A percentile compares a stretch with the other conserved stretches of the same genome.
phyloP scores from a whole-genome alignment of 2,329 filamentous ascomycete species.

The Cryphonectria naterciae region DNA sequence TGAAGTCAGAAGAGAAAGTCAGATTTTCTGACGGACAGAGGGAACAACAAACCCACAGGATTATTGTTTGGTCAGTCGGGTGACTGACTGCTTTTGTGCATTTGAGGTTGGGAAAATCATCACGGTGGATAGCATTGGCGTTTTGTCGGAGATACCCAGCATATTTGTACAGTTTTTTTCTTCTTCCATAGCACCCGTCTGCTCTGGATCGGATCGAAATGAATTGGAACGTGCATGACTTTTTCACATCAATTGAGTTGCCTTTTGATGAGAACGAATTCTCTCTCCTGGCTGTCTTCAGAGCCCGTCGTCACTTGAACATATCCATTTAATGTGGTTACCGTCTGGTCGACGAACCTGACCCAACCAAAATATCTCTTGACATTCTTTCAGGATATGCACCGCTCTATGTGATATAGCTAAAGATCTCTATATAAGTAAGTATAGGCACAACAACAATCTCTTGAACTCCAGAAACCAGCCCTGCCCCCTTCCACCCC shows the following conservation, averaged over 20 bases:
- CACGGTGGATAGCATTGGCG: conserved; percentile 10
- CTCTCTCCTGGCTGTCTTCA: neutral
- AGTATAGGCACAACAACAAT: conserved; percentile 1
- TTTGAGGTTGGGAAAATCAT: neutral
- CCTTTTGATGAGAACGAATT: neutral
- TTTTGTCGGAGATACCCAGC: conserved; percentile 12
- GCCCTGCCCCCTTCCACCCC: neutral
- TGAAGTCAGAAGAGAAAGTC: neutral
- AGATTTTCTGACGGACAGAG: neutral
- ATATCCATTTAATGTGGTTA: neutral
- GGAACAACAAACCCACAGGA: neutral
- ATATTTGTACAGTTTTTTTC: conserved; percentile 7
- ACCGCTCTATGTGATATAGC: conserved; percentile 11
- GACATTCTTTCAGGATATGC: neutral
- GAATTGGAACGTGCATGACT: neutral
- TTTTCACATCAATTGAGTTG: neutral
- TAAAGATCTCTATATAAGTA: neutral
- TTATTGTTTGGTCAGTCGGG: neutral
- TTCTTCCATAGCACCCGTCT: neutral
- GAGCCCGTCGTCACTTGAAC: neutral
- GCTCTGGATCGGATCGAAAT: neutral
- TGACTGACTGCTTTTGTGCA: neutral
- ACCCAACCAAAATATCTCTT: neutral
- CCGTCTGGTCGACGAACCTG: neutral
- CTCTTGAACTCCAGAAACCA: neutral